Base-by-base conservation (phyloP, 768 basidiomycete genomes). In the Leccinum subgranulosum region DNA sequence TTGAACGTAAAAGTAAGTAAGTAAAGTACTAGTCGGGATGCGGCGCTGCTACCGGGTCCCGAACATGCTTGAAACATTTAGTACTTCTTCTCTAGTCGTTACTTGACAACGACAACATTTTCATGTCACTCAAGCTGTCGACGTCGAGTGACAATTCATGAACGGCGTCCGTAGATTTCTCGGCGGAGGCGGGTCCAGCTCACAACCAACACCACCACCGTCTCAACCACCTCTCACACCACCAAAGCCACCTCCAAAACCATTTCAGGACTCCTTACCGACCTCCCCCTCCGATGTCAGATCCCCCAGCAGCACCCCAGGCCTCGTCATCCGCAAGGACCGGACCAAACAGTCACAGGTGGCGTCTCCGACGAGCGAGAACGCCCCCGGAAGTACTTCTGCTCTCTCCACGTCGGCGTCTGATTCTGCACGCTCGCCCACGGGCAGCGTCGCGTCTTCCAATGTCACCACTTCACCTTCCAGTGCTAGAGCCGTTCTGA, bases 131-230 rank as follows among this genome's bases (percentile, higher is more conserved):
- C 41, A 10, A 58, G 45, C 57, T 8, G 50, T 56, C 58, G 59
- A 64, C 65, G 56, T 57, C 58, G 54, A 59, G 39, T 50, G 46
- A 48, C 23, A 54, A 61, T 59, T 58, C 68, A 88, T 88, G 87
- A 86, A 88, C 80, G 85, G 85, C 66, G 85, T 88, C 60, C 86
- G 85, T 64, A 81, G 84, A 74, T 77, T 88, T 63, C 79, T 87
- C 55, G 77, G 75, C 49, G 75, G 74, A 58, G 79, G 78, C 55
- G 76, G 74, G 51, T 63, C 75, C 58, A 68, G 71, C 53, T 62
- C 73, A 51, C 74, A 73, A 53, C 64, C 66, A 57, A 60, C 61
- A 67, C 61, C 61, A 11, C 54, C 64, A 55, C 55, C 49, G 15
- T 49, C 54, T 6, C 34, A 53, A 55, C 54, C 61, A 47, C 53